Conservation (phyloP, 805 yeast genomes). For the Metschnikowia reukaufii region DNA sequence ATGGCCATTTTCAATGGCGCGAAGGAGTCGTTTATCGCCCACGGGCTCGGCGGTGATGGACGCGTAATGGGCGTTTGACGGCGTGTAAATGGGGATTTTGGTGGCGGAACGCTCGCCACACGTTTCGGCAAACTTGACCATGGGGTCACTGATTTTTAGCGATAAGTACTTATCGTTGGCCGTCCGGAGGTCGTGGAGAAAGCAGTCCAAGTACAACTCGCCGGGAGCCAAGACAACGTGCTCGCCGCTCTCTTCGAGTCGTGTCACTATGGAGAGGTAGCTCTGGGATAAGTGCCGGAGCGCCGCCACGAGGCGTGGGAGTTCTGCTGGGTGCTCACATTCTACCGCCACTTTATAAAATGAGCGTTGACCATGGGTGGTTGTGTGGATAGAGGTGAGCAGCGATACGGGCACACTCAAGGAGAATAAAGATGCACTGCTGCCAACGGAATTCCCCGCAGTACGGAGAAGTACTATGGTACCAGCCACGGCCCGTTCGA, state of each 20-base stretch:
- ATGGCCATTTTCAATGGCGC: slow-evolving; percentile 55
- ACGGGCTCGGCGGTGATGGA: slow-evolving; percentile 79
- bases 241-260: slow-evolving; percentile 88
- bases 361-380: slow-evolving; percentile 51
- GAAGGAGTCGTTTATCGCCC: slow-evolving; percentile 46
- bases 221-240: slow-evolving; percentile 80
- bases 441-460: slow-evolving; percentile 55
- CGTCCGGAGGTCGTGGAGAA: slow-evolving; percentile 71
- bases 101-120: slow-evolving; percentile 64
- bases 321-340: slow-evolving; percentile 74
- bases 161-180: slow-evolving; percentile 60
- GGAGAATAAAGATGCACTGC: slow-evolving; percentile 58
- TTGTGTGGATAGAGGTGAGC: slow-evolving; percentile 31
- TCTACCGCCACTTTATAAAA: slow-evolving; percentile 82
- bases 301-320: slow-evolving; percentile 72
- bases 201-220: slow-evolving; percentile 82
- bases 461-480: slow-evolving; percentile 69
- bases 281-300: slow-evolving; percentile 59
- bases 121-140: slow-evolving; percentile 78
- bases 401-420: slow-evolving; percentile 18
- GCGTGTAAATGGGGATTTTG: slow-evolving; percentile 58
- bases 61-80: slow-evolving; percentile 53
- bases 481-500: slow-evolving; percentile 59
- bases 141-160: slow-evolving; percentile 82
- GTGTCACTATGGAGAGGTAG: slow-evolving; percentile 66